Conservation (phyloP, 176 grass and related monocot genomes). For the Bolboschoenus planiculmis region DNA sequence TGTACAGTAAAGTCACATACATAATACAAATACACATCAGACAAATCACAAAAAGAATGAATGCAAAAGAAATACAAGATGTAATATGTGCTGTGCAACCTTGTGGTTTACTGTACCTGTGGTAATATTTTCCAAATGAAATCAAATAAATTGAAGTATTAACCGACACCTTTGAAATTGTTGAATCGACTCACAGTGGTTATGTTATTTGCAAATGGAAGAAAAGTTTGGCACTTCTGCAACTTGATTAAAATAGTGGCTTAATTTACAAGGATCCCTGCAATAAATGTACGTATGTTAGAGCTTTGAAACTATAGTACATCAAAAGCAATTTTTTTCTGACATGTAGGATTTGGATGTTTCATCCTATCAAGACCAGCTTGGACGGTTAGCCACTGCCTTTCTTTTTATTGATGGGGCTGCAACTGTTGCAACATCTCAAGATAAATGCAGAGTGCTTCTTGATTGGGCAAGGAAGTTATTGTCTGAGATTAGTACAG, state of each 20-base stretch:
- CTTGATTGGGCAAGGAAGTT: conserved; percentile 66
- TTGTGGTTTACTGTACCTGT: not conserved
- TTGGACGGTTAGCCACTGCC: conserved; percentile 74
- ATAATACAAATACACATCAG: not conserved
- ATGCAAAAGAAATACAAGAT: not conserved
- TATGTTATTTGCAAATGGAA: not conserved
- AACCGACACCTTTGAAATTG: not conserved
- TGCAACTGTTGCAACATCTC: conserved; percentile 65
- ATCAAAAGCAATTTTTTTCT: not conserved
- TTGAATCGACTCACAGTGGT: not conserved
- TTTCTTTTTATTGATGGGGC: conserved; percentile 88
- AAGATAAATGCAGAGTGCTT: conserved; percentile 75
- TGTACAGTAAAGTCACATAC: not conserved
- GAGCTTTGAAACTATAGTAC: not conserved
- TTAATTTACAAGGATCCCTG: not conserved
- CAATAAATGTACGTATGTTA: not conserved
- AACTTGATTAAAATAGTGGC: not conserved
- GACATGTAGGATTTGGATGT: conserved; percentile 61
- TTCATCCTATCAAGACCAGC: conserved; percentile 57
- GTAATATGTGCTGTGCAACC: not conserved
- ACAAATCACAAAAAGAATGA: not conserved
- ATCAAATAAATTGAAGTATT: not conserved
- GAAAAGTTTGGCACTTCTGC: not conserved
- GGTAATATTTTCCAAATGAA: not conserved
- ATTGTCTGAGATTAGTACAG: conserved; percentile 79